Evolutionary conservation across 1,284 basidiomycete species (phyloP).

Genomic region (Austropuccinia psidii): DNA sequence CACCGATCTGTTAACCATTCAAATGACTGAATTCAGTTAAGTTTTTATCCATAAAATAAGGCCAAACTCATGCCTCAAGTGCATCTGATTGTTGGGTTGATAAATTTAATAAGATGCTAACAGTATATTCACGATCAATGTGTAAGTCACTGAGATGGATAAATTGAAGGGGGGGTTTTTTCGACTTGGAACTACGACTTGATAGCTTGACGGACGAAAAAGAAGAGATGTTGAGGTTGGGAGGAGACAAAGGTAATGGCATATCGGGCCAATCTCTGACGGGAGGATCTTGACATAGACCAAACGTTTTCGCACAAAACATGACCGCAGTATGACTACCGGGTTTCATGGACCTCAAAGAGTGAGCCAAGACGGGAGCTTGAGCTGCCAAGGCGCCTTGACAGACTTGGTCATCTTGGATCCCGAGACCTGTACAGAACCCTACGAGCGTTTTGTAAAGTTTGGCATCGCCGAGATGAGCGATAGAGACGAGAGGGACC

Average conservation of each 20-base stretch:
- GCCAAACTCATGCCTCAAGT: background rate
- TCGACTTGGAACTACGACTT: background rate
- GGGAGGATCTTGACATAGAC: constrained; percentile 52
- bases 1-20: constrained; percentile 45
- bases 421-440: constrained; percentile 24
- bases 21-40: background rate
- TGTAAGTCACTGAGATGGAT: constrained; percentile 46
- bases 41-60: background rate
- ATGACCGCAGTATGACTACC: constrained; percentile 54
- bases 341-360: constrained; percentile 53
- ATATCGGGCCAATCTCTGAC: constrained; percentile 39
- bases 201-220: background rate
- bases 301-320: constrained; percentile 56
- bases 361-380: constrained; percentile 58
- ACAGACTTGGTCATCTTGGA: constrained; percentile 55
- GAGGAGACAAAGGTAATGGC: constrained; percentile 27
- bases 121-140: constrained; percentile 47
- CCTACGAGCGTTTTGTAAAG: constrained; percentile 25
- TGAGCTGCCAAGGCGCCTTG: constrained; percentile 53
- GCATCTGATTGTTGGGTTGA: background rate
- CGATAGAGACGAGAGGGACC: constrained; percentile 27
- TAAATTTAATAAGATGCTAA: constrained; percentile 38
- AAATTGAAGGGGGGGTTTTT: constrained; percentile 40
- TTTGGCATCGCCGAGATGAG: constrained; percentile 28
- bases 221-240: background rate